Evolutionary conservation across 2,329 filamentous ascomycete species (phyloP).

Genomic region (Bipolaris victoriae): DNA sequence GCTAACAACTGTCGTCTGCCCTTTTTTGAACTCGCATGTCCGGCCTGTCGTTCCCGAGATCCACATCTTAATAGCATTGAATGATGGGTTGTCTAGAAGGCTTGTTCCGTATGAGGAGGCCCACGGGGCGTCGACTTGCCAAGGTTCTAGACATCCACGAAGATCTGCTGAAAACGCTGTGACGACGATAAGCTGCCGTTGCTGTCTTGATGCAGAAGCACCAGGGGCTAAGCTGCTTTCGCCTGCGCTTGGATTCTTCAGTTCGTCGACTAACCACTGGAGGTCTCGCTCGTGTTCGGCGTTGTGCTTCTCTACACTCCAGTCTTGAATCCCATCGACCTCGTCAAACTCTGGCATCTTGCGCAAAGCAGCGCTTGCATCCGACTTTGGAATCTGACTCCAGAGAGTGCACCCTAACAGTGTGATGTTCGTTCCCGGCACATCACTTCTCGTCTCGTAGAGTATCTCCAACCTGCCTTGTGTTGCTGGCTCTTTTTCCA

Average conservation of each 20-base stretch:
- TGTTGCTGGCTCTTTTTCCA: constrained; percentile 36
- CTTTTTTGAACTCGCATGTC: constrained; percentile 50
- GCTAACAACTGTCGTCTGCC: constrained; percentile 47
- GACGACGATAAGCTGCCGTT: constrained; percentile 55
- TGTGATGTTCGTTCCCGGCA: constrained; percentile 52
- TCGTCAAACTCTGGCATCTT: constrained; percentile 62
- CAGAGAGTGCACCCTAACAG: constrained; percentile 66
- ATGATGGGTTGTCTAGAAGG: constrained; percentile 40
- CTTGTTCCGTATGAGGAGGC: constrained; percentile 62
- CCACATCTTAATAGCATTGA: constrained; percentile 47
- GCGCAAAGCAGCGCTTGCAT: constrained; percentile 49
- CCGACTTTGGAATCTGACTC: constrained; percentile 56
- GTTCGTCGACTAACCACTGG: constrained; percentile 56
- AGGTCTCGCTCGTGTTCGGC: constrained; percentile 55
- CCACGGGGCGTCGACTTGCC: constrained; percentile 56
- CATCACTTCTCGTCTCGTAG: constrained; percentile 52
- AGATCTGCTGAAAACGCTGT: constrained; percentile 66
- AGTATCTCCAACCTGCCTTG: constrained; percentile 53
- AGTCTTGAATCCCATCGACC: constrained; percentile 53
- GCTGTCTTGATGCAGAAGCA: not conserved
- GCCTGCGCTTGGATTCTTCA: constrained; percentile 31
- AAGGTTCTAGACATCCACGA: constrained; percentile 56
- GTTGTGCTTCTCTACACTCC: constrained; percentile 61
- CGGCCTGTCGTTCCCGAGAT: constrained; percentile 57
- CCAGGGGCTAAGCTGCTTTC: constrained; percentile 14